Evolutionary conservation across 2,329 filamentous ascomycete species (phyloP).

Genomic region (Fusarium decemcellulare): DNA sequence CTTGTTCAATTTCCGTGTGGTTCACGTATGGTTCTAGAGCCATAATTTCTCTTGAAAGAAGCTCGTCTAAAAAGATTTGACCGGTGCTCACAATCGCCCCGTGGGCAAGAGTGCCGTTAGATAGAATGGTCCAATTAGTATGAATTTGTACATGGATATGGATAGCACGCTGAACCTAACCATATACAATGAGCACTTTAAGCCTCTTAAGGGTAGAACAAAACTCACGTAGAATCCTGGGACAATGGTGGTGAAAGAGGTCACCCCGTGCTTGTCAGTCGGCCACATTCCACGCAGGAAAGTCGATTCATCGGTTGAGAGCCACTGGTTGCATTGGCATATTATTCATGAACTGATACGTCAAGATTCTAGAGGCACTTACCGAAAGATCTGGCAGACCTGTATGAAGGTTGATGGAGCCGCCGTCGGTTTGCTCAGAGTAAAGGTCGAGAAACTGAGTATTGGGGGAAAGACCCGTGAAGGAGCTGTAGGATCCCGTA

Average conservation of each 20-base stretch:
- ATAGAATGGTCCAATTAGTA: slow-evolving; percentile 1
- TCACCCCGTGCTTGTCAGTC: slow-evolving; percentile 19
- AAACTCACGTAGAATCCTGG: neutral
- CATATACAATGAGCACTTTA: too few relatives aligned
- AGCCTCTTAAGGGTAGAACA: too few relatives aligned
- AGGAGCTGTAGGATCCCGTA: slow-evolving; percentile 1
- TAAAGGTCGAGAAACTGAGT: slow-evolving; percentile 1
- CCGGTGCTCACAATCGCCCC: neutral
- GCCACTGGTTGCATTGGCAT: neutral
- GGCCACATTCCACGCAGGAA: slow-evolving; percentile 27
- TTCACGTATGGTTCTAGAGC: neutral
- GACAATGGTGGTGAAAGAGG: slow-evolving; percentile 15
- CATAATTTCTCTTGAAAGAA: neutral
- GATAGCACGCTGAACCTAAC: neutral
- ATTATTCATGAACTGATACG: neutral
- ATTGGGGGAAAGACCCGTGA: slow-evolving; percentile 4
- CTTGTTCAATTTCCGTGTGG: neutral
- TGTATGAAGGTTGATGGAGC: neutral
- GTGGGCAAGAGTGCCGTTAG: neutral
- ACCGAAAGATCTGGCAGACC: slow-evolving; percentile 1
- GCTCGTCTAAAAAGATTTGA: slow-evolving; percentile 1
- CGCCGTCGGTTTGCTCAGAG: neutral
- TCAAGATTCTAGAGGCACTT: neutral
- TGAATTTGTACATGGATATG: neutral
- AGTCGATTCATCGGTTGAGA: slow-evolving; percentile 18